Conservation (phyloP, 1,284 basidiomycete species). For the Naganishia cerealis region DNA sequence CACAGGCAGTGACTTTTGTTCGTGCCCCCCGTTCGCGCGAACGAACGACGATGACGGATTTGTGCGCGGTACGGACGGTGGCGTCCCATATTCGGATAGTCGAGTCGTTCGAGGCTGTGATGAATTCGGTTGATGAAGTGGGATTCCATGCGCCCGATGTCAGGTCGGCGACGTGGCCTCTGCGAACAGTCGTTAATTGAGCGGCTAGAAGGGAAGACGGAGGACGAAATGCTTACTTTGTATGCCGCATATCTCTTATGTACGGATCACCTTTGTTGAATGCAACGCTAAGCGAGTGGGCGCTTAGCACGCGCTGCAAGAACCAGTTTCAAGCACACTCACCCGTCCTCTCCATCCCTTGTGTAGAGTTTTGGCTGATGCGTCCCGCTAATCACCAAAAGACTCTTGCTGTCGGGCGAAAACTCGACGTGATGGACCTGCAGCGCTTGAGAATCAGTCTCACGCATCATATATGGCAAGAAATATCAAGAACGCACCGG, state of each 20-base stretch:
- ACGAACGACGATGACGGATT: constrained; percentile 90
- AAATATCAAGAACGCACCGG: constrained; percentile 63
- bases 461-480: not conserved
- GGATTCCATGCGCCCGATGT: constrained; percentile 91
- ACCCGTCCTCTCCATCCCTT: constrained; percentile 85
- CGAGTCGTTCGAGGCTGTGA: constrained; percentile 90
- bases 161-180: constrained; percentile 91
- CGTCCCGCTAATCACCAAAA: constrained; percentile 84
- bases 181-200: constrained; percentile 48
- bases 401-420: constrained; percentile 77
- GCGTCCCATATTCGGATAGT: constrained; percentile 95
- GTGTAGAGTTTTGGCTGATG: constrained; percentile 83
- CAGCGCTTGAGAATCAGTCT: not conserved
- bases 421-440: constrained; percentile 87
- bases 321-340: constrained; percentile 51
- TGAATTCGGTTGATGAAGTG: constrained; percentile 73
- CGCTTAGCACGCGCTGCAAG: not conserved
- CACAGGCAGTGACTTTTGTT: constrained; percentile 84
- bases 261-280: constrained; percentile 96
- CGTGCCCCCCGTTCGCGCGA: constrained; percentile 92
- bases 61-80: constrained; percentile 82
- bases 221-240: constrained; percentile 62
- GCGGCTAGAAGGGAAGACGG: not conserved
- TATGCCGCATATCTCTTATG: constrained; percentile 97
- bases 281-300: constrained; percentile 62